phyloP scores from a whole-genome alignment of 345 rosid species.

The Geranium rotundifolium region DNA sequence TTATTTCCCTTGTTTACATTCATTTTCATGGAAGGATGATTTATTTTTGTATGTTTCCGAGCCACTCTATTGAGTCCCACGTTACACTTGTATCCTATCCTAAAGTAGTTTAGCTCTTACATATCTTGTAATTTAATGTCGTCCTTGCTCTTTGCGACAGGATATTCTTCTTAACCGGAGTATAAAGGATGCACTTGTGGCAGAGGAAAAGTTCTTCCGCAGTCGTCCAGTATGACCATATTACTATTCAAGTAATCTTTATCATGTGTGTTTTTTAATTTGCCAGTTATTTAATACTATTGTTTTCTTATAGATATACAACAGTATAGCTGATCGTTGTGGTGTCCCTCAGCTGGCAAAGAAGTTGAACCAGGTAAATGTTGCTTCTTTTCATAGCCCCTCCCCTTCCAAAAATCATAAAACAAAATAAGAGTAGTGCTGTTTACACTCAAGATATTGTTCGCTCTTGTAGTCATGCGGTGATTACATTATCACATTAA shows the following conservation, averaged over 20 bases:
- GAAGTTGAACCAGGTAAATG: constrained; percentile 80
- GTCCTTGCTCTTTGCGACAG: constrained; percentile 20
- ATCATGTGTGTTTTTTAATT: not conserved
- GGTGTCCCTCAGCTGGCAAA: constrained; percentile 92
- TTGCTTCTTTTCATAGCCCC: not conserved
- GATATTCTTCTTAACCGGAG: constrained; percentile 75
- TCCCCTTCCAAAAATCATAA: not conserved
- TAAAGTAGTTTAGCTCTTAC: not conserved
- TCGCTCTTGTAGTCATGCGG: not conserved
- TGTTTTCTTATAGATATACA: constrained; percentile 44
- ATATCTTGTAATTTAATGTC: not conserved
- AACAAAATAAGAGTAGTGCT: not conserved
- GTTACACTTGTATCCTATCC: too few species aligned
- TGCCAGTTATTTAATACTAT: not conserved
- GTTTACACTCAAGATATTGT: not conserved
- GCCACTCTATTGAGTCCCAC: not conserved
- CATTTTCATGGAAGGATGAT: not conserved
- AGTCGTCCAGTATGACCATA: constrained; percentile 67
- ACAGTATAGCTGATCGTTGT: constrained; percentile 76
- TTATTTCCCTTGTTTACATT: not conserved
- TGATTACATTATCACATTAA: not conserved
- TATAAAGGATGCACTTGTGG: constrained; percentile 79
- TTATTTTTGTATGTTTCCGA: not conserved
- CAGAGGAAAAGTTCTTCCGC: constrained; percentile 90
- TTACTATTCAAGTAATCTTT: not conserved